phyloP scores from a whole-genome alignment of 805 yeast species.

The Maudiozyma serrabonitensis region DNA sequence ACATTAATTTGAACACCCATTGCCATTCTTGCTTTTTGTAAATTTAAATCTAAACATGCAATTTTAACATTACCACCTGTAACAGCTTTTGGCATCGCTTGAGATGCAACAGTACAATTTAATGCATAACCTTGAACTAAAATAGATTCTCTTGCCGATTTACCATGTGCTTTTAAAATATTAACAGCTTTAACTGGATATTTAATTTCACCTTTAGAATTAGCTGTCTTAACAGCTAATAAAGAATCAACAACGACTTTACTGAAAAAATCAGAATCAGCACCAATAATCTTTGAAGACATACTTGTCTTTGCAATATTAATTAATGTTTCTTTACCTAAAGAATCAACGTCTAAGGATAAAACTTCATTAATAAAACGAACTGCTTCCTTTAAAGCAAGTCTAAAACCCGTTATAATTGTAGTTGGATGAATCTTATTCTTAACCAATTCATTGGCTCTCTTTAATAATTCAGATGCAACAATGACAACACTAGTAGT shows the following conservation, averaged over 20 bases:
- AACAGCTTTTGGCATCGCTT: conserved; percentile 75
- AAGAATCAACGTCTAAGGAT: conserved; percentile 65
- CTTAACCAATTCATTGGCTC: conserved; percentile 89
- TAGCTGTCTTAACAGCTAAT: conserved; percentile 86
- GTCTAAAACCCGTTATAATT: conserved; percentile 89
- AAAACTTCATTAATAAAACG: conserved; percentile 78
- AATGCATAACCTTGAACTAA: conserved; percentile 90
- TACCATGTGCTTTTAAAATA: conserved; percentile 92
- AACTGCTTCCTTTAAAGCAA: conserved; percentile 85
- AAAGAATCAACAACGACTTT: conserved; percentile 90
- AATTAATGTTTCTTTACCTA: conserved; percentile 76
- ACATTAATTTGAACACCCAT: conserved; percentile 96
- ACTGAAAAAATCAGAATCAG: conserved; percentile 85
- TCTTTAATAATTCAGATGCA: conserved; percentile 81
- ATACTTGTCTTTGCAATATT: conserved; percentile 94
- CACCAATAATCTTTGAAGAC: conserved; percentile 93
- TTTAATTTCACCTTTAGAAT: conserved; percentile 75
- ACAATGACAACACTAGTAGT: conserved; percentile 95
- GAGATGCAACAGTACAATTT: conserved; percentile 94
- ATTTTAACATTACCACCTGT: conserved; percentile 52
- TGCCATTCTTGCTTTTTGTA: conserved; percentile 95
- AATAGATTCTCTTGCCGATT: conserved; percentile 77
- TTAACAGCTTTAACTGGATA: conserved; percentile 98
- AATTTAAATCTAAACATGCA: conserved; percentile 82
- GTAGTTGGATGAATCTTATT: conserved; percentile 97